A percentile compares a stretch with the other conserved stretches of the same genome.
Evolutionary conservation across 257 asterid genomes (phyloP).

Genomic region (Knoxia roxburghii): DNA sequence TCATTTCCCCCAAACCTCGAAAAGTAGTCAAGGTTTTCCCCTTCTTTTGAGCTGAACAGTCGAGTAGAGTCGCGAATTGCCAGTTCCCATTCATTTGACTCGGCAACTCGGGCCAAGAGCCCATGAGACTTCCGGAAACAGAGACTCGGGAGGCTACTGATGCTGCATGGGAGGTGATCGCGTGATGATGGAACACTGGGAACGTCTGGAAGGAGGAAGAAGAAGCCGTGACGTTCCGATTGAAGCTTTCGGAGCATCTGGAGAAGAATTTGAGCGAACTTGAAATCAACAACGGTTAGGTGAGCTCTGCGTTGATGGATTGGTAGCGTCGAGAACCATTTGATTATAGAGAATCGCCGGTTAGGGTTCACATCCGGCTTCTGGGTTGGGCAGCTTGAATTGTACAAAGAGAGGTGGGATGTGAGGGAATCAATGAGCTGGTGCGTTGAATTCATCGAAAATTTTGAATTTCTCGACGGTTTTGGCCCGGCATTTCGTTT

Average conservation of each 20-base stretch:
- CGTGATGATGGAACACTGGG: slow-evolving; percentile 21
- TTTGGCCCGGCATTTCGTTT: not conserved
- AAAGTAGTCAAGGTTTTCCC: slow-evolving; percentile 30
- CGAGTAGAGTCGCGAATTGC: slow-evolving; percentile 45
- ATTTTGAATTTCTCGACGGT: slow-evolving; percentile 6
- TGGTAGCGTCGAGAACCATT: slow-evolving; percentile 82
- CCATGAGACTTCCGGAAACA: slow-evolving; percentile 77
- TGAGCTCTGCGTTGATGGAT: slow-evolving; percentile 82
- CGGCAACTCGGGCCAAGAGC: slow-evolving; percentile 43
- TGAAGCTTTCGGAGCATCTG: slow-evolving; percentile 60
- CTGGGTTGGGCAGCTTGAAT: slow-evolving; percentile 32
- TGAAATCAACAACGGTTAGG: slow-evolving; percentile 49
- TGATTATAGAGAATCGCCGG: slow-evolving; percentile 55
- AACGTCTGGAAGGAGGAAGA: slow-evolving; percentile 75
- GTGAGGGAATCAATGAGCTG: slow-evolving; percentile 73
- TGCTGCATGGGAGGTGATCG: slow-evolving; percentile 12
- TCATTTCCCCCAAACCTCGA: slow-evolving; percentile 15
- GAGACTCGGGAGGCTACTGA: slow-evolving; percentile 59
- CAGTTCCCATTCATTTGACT: slow-evolving; percentile 38
- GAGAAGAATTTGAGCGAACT: slow-evolving; percentile 47
- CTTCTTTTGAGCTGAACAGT: slow-evolving; percentile 74
- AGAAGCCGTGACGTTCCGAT: slow-evolving; percentile 50
- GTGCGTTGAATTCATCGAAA: slow-evolving; percentile 45
- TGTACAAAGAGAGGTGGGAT: slow-evolving; percentile 78
- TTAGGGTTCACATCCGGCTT: slow-evolving; percentile 25